phyloP scores from a whole-genome alignment of 768 basidiomycete genomes.

The Trametes meyenii region DNA sequence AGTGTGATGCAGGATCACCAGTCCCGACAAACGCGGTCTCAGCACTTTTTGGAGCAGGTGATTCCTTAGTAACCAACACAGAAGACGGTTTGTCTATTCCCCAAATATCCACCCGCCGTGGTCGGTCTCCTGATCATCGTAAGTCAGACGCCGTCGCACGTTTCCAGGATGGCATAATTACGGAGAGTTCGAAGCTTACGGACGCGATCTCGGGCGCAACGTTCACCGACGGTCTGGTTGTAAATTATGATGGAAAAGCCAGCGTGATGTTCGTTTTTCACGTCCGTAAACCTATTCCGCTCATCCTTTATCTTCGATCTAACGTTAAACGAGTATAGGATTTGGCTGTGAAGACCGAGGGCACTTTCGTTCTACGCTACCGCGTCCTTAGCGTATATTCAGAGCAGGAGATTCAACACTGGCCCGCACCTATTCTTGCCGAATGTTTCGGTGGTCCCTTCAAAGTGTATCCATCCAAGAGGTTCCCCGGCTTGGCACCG shows the following conservation, averaged over 20 bases:
- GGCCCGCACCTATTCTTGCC: slow-evolving; percentile 48
- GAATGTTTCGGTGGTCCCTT: slow-evolving; percentile 68
- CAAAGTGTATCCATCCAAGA: slow-evolving; percentile 70
- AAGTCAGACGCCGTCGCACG: too few relatives aligned
- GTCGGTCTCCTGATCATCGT: too few relatives aligned
- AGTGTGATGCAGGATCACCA: too few relatives aligned
- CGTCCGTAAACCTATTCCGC: too few relatives aligned
- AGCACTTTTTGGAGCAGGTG: too few relatives aligned
- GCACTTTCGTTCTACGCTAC: slow-evolving; percentile 68
- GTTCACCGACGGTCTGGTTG: slow-evolving; percentile 35
- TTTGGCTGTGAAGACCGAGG: slow-evolving; percentile 67
- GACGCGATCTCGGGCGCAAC: slow-evolving; percentile 58
- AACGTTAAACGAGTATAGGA: slow-evolving; percentile 49
- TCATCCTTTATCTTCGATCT: too few relatives aligned
- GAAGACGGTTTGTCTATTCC: too few relatives aligned
- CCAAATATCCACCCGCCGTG: too few relatives aligned
- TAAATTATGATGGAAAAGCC: slow-evolving; percentile 51
- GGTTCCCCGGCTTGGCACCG: slow-evolving; percentile 66
- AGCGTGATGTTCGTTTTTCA: slow-evolving; percentile 61
- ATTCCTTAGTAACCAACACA: too few relatives aligned
- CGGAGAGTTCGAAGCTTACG: slow-evolving; percentile 54
- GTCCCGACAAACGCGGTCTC: too few relatives aligned
- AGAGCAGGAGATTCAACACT: not conserved
- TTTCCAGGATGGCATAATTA: slow-evolving; percentile 37
- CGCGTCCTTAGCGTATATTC: slow-evolving; percentile 59